Evolutionary conservation across 148 eudicot genomes (phyloP).

Genomic region (Camellia lanceoleosa): DNA sequence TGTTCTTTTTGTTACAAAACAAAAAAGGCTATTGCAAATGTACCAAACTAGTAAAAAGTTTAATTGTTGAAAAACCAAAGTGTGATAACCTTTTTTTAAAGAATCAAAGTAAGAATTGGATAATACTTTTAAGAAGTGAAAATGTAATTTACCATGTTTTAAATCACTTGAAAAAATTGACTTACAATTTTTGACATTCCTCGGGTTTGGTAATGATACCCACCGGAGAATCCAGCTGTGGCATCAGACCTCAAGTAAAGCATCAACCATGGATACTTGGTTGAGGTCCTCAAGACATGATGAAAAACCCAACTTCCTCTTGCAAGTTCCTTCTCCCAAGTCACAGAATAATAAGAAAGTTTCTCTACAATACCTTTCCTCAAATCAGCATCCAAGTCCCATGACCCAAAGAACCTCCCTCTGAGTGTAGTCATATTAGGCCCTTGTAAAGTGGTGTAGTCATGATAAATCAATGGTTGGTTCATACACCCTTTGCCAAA

Average conservation of each 20-base stretch:
- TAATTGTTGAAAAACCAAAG: no score
- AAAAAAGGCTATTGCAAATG: no score
- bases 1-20: no score
- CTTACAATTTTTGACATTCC: slow-evolving; percentile 57
- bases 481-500: slow-evolving; percentile 50
- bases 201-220: slow-evolving; percentile 52
- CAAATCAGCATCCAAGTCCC: slow-evolving; percentile 35
- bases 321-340: slow-evolving; percentile 45
- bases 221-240: slow-evolving; percentile 47
- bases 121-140: no score
- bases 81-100: no score
- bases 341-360: slow-evolving; percentile 36
- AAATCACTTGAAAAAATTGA: background rate
- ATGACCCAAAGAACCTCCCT: slow-evolving; percentile 45
- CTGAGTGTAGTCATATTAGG: slow-evolving; percentile 13
- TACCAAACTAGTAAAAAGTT: no score
- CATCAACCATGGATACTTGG: slow-evolving; percentile 47
- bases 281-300: slow-evolving; percentile 39
- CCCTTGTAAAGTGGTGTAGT: slow-evolving; percentile 28
- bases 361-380: slow-evolving; percentile 6
- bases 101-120: no score
- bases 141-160: no score
- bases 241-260: slow-evolving; percentile 54
- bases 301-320: slow-evolving; percentile 51
- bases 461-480: slow-evolving; percentile 42